Conservation (phyloP, 1,139 yeast genomes). For the Blastobotrys raffinosifermentans region DNA sequence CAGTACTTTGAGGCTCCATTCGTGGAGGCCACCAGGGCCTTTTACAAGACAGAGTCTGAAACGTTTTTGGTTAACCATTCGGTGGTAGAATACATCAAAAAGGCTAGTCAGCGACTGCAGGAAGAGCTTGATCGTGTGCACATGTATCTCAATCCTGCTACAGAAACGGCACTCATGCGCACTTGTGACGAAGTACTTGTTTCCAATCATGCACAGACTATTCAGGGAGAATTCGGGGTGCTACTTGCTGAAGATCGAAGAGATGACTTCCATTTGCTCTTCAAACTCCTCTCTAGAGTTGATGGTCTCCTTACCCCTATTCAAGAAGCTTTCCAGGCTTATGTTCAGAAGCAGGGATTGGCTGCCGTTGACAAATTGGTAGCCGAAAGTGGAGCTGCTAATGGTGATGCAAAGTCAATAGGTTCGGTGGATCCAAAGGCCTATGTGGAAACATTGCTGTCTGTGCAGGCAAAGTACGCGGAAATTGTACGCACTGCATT, state of each 20-base stretch:
- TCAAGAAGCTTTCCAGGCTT: conserved; percentile 64
- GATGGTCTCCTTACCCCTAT: conserved; percentile 65
- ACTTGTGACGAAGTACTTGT: conserved; percentile 72
- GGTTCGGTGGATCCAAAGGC: conserved; percentile 58
- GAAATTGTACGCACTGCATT: conserved; percentile 66
- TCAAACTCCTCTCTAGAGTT: conserved; percentile 66
- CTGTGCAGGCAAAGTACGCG: conserved; percentile 62
- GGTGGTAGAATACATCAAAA: conserved; percentile 85
- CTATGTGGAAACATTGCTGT: conserved; percentile 72
- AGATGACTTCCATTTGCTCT: conserved; percentile 75
- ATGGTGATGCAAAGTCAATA: conserved; percentile 13
- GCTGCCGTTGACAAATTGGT: conserved; percentile 63
- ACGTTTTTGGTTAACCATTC: conserved; percentile 65
- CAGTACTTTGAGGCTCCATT: conserved; percentile 74
- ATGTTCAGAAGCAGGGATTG: conserved; percentile 68
- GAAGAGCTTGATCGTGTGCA: conserved; percentile 80
- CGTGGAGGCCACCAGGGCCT: conserved; percentile 64
- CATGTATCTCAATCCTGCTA: conserved; percentile 78
- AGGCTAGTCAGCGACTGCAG: conserved; percentile 72
- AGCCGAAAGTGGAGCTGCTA: conserved; percentile 37
- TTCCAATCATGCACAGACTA: conserved; percentile 66
- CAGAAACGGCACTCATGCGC: conserved; percentile 70
- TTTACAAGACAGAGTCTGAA: conserved; percentile 65
- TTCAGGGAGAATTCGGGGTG: conserved; percentile 70
- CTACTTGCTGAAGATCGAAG: conserved; percentile 72